Evolutionary conservation across 139 green algal genomes (phyloP).

Genomic region (Closterium sp.): DNA sequence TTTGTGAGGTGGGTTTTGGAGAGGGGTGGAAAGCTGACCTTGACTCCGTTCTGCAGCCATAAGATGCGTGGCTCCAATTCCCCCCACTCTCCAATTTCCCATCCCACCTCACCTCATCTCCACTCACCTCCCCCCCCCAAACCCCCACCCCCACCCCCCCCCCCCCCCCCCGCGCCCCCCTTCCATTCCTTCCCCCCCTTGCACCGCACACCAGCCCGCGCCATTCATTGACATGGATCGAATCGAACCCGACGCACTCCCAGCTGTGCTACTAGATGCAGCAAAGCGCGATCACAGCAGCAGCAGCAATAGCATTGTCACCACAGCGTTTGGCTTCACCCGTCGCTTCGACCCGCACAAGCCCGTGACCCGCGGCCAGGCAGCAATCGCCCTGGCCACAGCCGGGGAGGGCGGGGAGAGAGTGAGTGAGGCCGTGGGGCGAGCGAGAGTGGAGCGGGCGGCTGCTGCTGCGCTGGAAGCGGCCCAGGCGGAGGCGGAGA

Average conservation of each 20-base stretch:
- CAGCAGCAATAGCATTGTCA: not conserved
- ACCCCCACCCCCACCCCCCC: too few species aligned
- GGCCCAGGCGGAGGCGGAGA: not conserved
- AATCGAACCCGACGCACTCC: not conserved
- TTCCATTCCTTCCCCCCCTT: not conserved
- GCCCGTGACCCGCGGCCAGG: not conserved
- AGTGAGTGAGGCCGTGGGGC: not conserved
- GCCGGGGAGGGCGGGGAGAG: not conserved
- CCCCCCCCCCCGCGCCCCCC: too few species aligned
- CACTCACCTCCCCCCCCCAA: too few species aligned
- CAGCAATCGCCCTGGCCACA: not conserved
- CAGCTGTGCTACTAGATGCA: not conserved
- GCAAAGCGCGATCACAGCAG: not conserved
- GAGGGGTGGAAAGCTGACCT: too few species aligned
- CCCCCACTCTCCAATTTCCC: too few species aligned
- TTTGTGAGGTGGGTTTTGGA: too few species aligned
- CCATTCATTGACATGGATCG: not conserved
- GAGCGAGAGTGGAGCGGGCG: not conserved
- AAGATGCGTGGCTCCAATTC: too few species aligned
- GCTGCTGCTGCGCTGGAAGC: not conserved
- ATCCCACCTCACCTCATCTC: too few species aligned
- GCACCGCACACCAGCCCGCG: not conserved
- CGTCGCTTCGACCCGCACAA: not conserved
- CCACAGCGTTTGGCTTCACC: not conserved
- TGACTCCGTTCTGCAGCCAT: too few species aligned